Conservation (phyloP, 2,329 filamentous ascomycete species). For the Aureobasidium sp. region DNA sequence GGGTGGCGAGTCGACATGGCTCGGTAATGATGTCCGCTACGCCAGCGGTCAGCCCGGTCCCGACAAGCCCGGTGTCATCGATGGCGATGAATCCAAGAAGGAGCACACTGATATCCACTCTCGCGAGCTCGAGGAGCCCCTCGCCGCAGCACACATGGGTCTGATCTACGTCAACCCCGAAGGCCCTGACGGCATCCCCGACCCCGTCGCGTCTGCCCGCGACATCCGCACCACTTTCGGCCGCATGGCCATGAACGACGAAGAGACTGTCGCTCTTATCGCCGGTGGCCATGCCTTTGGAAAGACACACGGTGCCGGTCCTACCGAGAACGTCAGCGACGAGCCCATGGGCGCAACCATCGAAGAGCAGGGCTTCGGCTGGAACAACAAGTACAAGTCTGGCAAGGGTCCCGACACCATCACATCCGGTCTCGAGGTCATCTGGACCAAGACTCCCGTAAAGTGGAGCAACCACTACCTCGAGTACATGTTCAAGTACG, state of each 20-base stretch:
- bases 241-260: constrained; percentile 77
- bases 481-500: constrained; percentile 68
- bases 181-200: constrained; percentile 63
- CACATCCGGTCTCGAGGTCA: constrained; percentile 70
- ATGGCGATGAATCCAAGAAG: constrained; percentile 35
- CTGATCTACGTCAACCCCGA: constrained; percentile 78
- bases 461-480: constrained; percentile 71
- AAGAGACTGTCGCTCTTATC: constrained; percentile 73
- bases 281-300: constrained; percentile 71
- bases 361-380: constrained; percentile 63
- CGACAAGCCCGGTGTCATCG: constrained; percentile 34
- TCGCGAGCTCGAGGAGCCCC: constrained; percentile 58
- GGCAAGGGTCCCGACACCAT: constrained; percentile 67
- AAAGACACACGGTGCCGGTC: constrained; percentile 69
- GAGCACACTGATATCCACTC: constrained; percentile 42
- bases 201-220: constrained; percentile 58
- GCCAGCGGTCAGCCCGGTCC: constrained; percentile 42
- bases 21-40: constrained; percentile 68
- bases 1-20: constrained; percentile 66
- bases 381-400: constrained; percentile 54
- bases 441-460: constrained; percentile 67
- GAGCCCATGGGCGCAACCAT: constrained; percentile 60
- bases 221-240: constrained; percentile 69
- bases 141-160: constrained; percentile 64
- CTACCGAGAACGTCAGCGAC: constrained; percentile 53